phyloP scores from a whole-genome alignment of 495 filamentous ascomycete species.

The Hyaloscypha finlandica region DNA sequence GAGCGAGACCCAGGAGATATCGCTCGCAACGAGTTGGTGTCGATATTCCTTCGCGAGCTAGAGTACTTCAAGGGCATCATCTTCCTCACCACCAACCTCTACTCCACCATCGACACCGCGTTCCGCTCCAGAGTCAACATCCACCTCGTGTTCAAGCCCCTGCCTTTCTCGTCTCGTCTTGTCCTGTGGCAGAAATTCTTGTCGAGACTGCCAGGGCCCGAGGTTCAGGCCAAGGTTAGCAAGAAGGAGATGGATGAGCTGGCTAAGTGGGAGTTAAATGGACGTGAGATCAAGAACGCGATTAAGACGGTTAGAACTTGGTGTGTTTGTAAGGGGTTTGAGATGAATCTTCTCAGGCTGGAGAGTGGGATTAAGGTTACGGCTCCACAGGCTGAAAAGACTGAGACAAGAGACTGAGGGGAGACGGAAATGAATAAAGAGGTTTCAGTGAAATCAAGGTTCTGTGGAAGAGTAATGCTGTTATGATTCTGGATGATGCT shows the following conservation, averaged over 20 bases:
- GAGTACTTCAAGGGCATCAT: constrained; percentile 58
- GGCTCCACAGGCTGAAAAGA: constrained; percentile 18
- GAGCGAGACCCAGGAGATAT: constrained; percentile 48
- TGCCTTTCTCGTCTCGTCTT: constrained; percentile 22
- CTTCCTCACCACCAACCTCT: constrained; percentile 51
- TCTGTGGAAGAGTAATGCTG: no score
- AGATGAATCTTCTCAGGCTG: constrained; percentile 36
- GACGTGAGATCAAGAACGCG: constrained; percentile 39
- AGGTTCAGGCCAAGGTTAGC: constrained; percentile 16
- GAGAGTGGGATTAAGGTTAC: constrained; percentile 37
- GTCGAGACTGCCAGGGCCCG: constrained; percentile 17
- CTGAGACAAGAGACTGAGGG: not conserved
- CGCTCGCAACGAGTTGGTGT: constrained; percentile 53
- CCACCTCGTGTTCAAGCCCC: constrained; percentile 28
- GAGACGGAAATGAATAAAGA: no score
- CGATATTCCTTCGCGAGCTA: constrained; percentile 52
- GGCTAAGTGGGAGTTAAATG: constrained; percentile 34
- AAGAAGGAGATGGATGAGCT: constrained; percentile 24
- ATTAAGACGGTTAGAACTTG: constrained; percentile 37
- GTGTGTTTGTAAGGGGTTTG: constrained; percentile 41
- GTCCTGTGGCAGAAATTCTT: constrained; percentile 36
- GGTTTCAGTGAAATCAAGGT: no score
- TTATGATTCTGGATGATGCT: no score
- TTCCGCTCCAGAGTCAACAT: constrained; percentile 35
- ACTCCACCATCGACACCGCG: constrained; percentile 32